Percentiles rank a stretch among this genome's conserved stretches.
phyloP scores from a whole-genome alignment of 768 basidiomycete genomes.

The Pleurotus sapidus region DNA sequence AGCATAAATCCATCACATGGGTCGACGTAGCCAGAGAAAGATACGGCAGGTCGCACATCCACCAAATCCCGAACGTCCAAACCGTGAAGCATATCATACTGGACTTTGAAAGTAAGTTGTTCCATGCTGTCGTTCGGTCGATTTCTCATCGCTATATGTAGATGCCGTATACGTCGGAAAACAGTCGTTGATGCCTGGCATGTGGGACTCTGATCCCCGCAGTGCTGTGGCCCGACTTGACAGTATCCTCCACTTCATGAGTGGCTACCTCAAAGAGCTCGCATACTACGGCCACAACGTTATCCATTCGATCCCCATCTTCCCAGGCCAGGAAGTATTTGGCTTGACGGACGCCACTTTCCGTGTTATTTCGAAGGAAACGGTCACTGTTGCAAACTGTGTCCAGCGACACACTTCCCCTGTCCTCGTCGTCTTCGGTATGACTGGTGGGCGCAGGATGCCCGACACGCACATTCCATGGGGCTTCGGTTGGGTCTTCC shows the following conservation, averaged over 20 bases:
- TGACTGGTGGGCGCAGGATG: slow-evolving; percentile 1
- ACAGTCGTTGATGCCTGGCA: slow-evolving; percentile 12
- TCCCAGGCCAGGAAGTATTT: neutral
- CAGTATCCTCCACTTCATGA: slow-evolving; percentile 1
- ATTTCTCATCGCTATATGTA: neutral
- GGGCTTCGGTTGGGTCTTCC: slow-evolving; percentile 8
- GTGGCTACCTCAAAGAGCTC: neutral
- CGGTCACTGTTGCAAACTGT: neutral
- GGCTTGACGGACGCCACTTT: slow-evolving; percentile 1
- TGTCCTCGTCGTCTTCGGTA: neutral
- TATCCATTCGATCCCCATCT: neutral
- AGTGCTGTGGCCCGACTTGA: neutral
- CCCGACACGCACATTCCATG: slow-evolving; percentile 8
- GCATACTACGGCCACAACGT: neutral
- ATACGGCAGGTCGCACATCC: neutral
- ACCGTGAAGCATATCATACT: slow-evolving; percentile 11
- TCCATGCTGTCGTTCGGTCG: no score
- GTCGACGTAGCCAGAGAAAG: neutral
- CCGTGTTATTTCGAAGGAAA: slow-evolving; percentile 3
- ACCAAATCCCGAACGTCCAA: neutral
- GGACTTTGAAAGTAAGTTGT: slow-evolving; percentile 14
- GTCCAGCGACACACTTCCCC: neutral
- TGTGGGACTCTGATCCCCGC: slow-evolving; percentile 9
- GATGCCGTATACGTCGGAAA: slow-evolving; percentile 13
- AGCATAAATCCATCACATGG: neutral